Evolutionary conservation across 2,329 filamentous ascomycete species (phyloP).

Genomic region (Rhynchosporium agropyri): DNA sequence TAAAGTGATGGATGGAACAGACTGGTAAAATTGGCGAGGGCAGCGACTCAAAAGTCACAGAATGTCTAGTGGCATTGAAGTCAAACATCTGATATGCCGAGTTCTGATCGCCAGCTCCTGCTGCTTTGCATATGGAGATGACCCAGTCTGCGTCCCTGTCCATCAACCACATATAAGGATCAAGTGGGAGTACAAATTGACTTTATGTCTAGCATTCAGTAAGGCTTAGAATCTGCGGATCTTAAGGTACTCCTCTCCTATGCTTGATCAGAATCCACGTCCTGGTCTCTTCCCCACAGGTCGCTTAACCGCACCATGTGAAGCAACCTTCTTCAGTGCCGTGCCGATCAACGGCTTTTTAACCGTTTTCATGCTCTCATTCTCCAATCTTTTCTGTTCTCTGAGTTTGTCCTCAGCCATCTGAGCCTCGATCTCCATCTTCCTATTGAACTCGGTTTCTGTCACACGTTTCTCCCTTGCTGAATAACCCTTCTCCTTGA

Average conservation of each 20-base stretch:
- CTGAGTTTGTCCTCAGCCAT: constrained; percentile 83
- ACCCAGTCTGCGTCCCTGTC: too few species aligned
- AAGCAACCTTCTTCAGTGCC: constrained; percentile 59
- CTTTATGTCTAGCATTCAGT: neutral
- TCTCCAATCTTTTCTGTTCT: constrained; percentile 59
- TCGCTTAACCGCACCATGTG: constrained; percentile 64
- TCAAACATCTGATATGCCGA: too few species aligned
- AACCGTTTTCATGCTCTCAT: constrained; percentile 51
- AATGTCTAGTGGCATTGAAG: too few species aligned
- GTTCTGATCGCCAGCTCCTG: too few species aligned
- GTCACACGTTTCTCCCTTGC: constrained; percentile 82
- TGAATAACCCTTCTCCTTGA: constrained; percentile 97
- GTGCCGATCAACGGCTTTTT: constrained; percentile 48
- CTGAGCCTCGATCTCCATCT: constrained; percentile 89
- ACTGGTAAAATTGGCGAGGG: too few species aligned
- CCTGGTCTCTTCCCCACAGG: constrained; percentile 60
- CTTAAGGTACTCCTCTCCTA: neutral
- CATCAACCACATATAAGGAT: too few species aligned
- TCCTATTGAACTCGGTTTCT: constrained; percentile 88
- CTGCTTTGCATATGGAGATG: too few species aligned
- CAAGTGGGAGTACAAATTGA: too few species aligned
- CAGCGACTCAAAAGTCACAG: too few species aligned
- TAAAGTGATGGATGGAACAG: too few species aligned
- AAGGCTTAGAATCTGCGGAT: neutral
- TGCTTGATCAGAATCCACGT: constrained; percentile 46